A percentile compares a stretch with the other conserved stretches of the same genome.
These are phyloP conservation scores for Trypanosoma lewisi DNA, from an alignment of 208 protist genomes.

Conservation along the genomic window DNA sequence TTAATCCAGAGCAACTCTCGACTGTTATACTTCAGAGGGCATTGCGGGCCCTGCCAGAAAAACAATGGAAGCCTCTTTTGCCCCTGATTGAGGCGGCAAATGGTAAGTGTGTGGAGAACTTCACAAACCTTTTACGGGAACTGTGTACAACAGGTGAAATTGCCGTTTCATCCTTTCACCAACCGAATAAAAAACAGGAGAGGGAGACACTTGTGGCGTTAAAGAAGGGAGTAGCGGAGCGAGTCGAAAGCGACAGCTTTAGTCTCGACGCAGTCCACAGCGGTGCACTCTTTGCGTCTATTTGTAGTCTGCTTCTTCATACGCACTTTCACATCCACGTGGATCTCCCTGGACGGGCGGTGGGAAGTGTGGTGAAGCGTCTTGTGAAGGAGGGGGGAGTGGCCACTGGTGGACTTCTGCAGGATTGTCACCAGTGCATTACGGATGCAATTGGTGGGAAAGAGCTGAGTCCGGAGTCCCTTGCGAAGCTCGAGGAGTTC, in stretches of 20 bases:
- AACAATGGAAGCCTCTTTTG: constrained; percentile 32
- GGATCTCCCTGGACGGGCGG: constrained; percentile 56
- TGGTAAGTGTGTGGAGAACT: constrained; percentile 39
- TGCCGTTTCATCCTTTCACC: constrained; percentile 63
- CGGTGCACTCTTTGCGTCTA: constrained; percentile 40
- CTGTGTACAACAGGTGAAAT: constrained; percentile 47
- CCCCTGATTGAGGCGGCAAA: constrained; percentile 42
- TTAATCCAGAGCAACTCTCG: constrained; percentile 7
- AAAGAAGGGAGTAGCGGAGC: constrained; percentile 23
- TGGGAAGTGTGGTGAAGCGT: constrained; percentile 47
- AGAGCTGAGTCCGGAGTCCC: constrained; percentile 16
- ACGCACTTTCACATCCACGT: constrained; percentile 50
- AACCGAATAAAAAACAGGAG: constrained; percentile 68
- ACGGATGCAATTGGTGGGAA: constrained; percentile 34
- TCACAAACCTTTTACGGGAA: constrained; percentile 43
- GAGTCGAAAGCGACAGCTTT: constrained; percentile 33
- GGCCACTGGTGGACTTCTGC: constrained; percentile 27
- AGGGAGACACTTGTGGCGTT: constrained; percentile 46
- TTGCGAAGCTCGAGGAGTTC: constrained; percentile 38
- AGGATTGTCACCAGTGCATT: constrained; percentile 35
- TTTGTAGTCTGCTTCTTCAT: constrained; percentile 56
- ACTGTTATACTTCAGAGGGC: constrained; percentile 36
- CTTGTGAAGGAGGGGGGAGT: constrained; percentile 28
- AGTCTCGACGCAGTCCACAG: constrained; percentile 31
- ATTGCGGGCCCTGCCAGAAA: constrained; percentile 40